Base-by-base conservation (phyloP, 2,329 filamentous ascomycete species). In the Colletotrichum navitas region DNA sequence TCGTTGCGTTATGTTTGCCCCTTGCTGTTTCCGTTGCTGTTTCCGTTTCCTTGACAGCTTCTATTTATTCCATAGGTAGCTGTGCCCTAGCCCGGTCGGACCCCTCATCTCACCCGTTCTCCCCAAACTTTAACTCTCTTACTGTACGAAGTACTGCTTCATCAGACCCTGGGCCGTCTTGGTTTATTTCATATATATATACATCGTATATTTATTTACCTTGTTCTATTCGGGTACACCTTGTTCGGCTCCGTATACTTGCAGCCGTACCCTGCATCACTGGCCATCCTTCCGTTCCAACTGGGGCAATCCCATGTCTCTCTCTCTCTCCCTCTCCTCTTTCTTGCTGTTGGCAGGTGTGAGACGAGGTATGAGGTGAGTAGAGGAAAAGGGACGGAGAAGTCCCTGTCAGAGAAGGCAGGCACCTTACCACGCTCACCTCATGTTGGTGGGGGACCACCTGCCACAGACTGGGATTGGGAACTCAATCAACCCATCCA, bases 211-310 rank as follows among this genome's bases (percentile, higher is more conserved):
- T 29, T 29, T 7, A 55, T 12, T 34, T 12, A 6, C 39, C n/a
- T n/a, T 68, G 24, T 34, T 56, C 64, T 71, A 58, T 71, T 63
- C 62, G 47, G 56, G 64, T 68, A 45, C 41, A 59, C 61, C 54
- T 63, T 63, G 67, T 41, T 12, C 43, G 66, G 62, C 43, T 54
- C 29, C 47, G 61, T 34, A 29, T 45, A 39, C 10, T 45, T 12
- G 18, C 49, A 58, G 26, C 11, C 49, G 26, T 29, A 58, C 39
- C 18, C 45, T 45, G 39, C 41, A 6, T 39, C 16, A 39, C 24
- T 52, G 60, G 60, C 24, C 24, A 47, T 63, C 45, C 66, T 43
- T 63, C 39, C 66, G 66, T 63, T 66, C 72, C 72, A 63, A 68
- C 24, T 55, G 61, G 52, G 55, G 47, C 39, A 7, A 34, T 14